These are phyloP conservation scores for Intubia oerlemansii DNA, from an alignment of 2,329 filamentous ascomycete genomes.

Conservation along the genomic window DNA sequence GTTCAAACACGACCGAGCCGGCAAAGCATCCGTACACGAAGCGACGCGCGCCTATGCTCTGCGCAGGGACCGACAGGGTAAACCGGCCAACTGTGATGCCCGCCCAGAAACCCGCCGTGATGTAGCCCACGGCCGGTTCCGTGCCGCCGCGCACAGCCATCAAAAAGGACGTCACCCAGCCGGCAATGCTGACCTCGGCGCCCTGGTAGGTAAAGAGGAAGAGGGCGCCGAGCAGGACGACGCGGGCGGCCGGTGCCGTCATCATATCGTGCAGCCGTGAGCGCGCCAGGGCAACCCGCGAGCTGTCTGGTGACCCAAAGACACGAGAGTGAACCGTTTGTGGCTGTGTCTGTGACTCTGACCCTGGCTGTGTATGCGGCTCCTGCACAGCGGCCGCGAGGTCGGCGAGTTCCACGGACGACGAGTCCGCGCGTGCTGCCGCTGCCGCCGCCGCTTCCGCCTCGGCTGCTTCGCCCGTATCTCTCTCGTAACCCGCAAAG, in stretches of 20 bases:
- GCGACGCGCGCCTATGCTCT: conserved; percentile 45
- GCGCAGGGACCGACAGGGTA: conserved; percentile 42
- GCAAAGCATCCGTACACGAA: conserved; percentile 42
- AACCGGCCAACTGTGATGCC: conserved; percentile 64
- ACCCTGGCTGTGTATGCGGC: too few relatives aligned
- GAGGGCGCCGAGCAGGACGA: conserved; percentile 51
- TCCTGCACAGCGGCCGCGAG: too few relatives aligned
- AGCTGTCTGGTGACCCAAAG: too few relatives aligned
- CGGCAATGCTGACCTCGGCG: conserved; percentile 63
- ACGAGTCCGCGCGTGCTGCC: conserved; percentile 9
- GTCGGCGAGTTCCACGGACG: background rate
- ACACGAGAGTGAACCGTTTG: too few relatives aligned
- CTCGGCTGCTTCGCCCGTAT: conserved; percentile 14
- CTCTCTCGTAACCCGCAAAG: conserved; percentile 49
- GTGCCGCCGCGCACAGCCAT: conserved; percentile 51
- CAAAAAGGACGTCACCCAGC: conserved; percentile 74
- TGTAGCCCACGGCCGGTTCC: conserved; percentile 54
- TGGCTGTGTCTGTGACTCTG: too few relatives aligned
- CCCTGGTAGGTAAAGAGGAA: conserved; percentile 81
- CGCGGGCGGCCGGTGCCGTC: conserved; percentile 25
- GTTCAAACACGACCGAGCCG: conserved; percentile 44
- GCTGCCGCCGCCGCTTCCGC: conserved; percentile 18
- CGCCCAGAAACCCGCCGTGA: conserved; percentile 50
- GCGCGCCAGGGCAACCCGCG: background rate
- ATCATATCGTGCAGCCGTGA: conserved; percentile 25